These are phyloP conservation scores for Calonectria henricotiae DNA, from an alignment of 2,329 filamentous ascomycete species.

Conservation along the genomic window DNA sequence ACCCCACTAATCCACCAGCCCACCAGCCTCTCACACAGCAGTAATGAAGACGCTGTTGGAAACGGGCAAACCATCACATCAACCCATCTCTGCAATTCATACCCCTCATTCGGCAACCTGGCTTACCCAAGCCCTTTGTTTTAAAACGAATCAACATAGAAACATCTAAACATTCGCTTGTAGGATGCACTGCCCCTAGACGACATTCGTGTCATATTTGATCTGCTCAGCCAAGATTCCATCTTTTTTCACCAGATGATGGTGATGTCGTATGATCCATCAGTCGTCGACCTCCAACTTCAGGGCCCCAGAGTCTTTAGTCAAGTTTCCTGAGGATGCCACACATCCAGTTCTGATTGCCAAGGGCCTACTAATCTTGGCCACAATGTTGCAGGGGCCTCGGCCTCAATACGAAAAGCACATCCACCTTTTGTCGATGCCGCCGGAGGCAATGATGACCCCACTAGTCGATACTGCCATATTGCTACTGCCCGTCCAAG, in stretches of 20 bases:
- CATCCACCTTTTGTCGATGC: background rate
- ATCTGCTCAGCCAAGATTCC: conserved; percentile 8
- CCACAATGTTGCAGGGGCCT: conserved; percentile 7
- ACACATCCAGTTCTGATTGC: conserved; percentile 2
- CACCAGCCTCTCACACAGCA: background rate
- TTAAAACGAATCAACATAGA: background rate
- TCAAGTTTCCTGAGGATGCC: background rate
- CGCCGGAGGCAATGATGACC: background rate
- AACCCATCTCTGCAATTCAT: background rate
- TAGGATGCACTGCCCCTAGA: background rate
- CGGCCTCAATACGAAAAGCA: background rate
- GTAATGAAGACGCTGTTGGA: background rate
- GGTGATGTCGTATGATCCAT: background rate
- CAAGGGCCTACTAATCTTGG: background rate
- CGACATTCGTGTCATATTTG: conserved; percentile 4
- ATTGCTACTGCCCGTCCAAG: background rate
- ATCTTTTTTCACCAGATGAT: conserved; percentile 18
- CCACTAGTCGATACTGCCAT: background rate
- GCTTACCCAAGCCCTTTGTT: background rate
- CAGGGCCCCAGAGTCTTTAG: background rate
- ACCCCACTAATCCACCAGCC: too few relatives aligned
- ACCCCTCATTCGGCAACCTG: too few relatives aligned
- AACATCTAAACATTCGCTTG: background rate
- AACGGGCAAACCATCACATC: background rate
- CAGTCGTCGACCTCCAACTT: background rate